Evolutionary conservation across 129 eudicot species (phyloP), one percentile per base, ranked within the genome.

Genomic region (Kitagawia praeruptora): DNA sequence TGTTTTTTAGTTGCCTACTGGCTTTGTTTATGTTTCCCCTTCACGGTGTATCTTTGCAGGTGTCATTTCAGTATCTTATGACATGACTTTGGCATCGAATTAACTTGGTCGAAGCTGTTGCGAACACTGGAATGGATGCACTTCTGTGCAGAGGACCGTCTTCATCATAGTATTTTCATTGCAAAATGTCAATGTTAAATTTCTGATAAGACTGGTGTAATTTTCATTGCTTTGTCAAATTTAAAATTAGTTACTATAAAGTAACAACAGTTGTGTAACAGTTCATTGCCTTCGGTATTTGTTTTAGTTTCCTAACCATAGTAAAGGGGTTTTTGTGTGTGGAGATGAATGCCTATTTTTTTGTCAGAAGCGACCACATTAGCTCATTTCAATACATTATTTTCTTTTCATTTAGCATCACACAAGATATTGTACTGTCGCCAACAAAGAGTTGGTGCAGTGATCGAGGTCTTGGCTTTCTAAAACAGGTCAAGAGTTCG

Each of bases 51-150:
- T 70, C 19, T 48, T 61, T 81, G 84, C 93, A 91, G 97, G 80
- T 91, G 97, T 44, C 90, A 91, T 82, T 91, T 91, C 84, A 93
- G 90, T 76, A 86, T 91, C 79, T 49, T 87, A 27, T 87, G 80
- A 84, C 34, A 73, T 13, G 54, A 4, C 56, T 67, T 44, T 39
- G 70, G 28, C 34, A 18, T 42, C 9, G n/a, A 48, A 47, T 74
- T 34, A 16, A 25, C 61, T n/a, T 46, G 77, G 40, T 75, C n/a
- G n/a, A n/a, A 67, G 41, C 41, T 67, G 73, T 46, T 42, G 76
- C 8, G 16, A 73, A 73, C 54, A 42, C 76, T 3, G 34, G 15
- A 25, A 19, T 61, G 16, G 51, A n/a, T 25, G 71, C 19, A 28
- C 70, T 15, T 2, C 70, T 27, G 70, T 12, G 18, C 73, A 31